These are phyloP conservation scores for Sporothrix brasiliensis DNA, from an alignment of 2,329 filamentous ascomycete species.

Conservation along the genomic window DNA sequence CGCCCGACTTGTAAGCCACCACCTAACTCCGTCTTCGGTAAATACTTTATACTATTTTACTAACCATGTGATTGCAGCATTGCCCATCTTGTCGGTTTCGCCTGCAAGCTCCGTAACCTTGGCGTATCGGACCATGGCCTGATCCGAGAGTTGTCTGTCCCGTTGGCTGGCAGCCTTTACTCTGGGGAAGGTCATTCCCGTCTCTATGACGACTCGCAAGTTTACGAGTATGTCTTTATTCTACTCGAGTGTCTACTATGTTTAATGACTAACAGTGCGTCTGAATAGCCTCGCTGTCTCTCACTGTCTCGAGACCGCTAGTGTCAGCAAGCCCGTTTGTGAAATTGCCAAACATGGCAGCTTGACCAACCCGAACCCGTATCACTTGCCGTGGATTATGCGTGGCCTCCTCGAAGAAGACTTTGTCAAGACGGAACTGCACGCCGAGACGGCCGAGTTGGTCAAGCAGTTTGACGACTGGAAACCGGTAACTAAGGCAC, in stretches of 20 bases:
- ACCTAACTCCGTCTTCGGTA: neutral
- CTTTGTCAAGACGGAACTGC: slow-evolving; percentile 79
- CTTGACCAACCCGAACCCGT: slow-evolving; percentile 71
- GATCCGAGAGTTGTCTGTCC: slow-evolving; percentile 83
- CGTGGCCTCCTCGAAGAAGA: slow-evolving; percentile 90
- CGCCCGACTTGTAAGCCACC: slow-evolving; percentile 75
- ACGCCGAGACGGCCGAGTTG: slow-evolving; percentile 74
- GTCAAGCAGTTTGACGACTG: slow-evolving; percentile 90
- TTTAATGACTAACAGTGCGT: slow-evolving; percentile 22
- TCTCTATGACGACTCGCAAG: slow-evolving; percentile 83
- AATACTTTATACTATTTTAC: no score
- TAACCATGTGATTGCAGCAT: slow-evolving; percentile 53
- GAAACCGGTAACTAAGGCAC: slow-evolving; percentile 84
- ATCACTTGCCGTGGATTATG: slow-evolving; percentile 93
- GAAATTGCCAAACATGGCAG: slow-evolving; percentile 56
- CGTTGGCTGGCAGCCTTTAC: slow-evolving; percentile 88
- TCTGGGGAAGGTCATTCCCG: slow-evolving; percentile 90
- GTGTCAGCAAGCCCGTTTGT: slow-evolving; percentile 52
- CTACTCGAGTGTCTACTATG: neutral
- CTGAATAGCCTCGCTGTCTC: slow-evolving; percentile 63
- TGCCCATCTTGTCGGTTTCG: slow-evolving; percentile 88
- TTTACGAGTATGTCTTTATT: slow-evolving; percentile 69
- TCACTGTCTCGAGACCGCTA: slow-evolving; percentile 73
- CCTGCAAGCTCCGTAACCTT: slow-evolving; percentile 89
- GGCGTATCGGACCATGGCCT: slow-evolving; percentile 92